A percentile compares a stretch with the other conserved stretches of the same genome.
phyloP scores from a whole-genome alignment of 306 rosid genomes.

The Citrullus mucosospermus region DNA sequence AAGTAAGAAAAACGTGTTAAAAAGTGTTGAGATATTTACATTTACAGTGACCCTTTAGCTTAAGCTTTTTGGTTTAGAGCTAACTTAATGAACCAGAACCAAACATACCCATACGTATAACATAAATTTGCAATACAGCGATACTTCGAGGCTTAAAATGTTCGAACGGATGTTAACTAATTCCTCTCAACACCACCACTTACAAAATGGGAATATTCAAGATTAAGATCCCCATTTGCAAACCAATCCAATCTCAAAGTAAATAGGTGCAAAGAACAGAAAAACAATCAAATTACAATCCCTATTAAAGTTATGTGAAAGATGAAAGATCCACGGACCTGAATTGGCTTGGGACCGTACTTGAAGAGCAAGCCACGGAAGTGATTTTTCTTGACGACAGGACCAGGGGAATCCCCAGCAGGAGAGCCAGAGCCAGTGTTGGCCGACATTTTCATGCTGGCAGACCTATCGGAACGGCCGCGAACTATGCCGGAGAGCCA shows the following conservation, averaged over 20 bases:
- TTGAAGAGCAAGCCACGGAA: conserved; percentile 76
- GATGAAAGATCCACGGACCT: conserved; percentile 33
- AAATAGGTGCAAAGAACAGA: not conserved
- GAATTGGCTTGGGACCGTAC: conserved; percentile 88
- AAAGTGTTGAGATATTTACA: too few species aligned
- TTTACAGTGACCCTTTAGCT: too few species aligned
- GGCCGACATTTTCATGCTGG: conserved; percentile 25
- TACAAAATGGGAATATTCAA: not conserved
- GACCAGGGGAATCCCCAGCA: conserved; percentile 24
- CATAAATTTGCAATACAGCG: not conserved
- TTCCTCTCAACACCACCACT: not conserved
- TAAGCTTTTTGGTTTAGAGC: too few species aligned
- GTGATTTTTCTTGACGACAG: conserved; percentile 63
- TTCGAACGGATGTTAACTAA: not conserved
- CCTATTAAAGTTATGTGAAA: not conserved
- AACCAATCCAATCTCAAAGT: not conserved
- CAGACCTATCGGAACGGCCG: conserved; percentile 45
- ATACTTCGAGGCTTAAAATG: not conserved
- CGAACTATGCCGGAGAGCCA: conserved; percentile 90
- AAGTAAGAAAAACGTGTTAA: too few species aligned
- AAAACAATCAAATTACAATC: not conserved
- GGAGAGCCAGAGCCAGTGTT: conserved; percentile 18
- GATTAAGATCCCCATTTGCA: not conserved
- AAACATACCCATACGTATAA: not conserved
- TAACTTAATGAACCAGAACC: not conserved